Evolutionary conservation across 306 rosid species (phyloP).

Genomic region (Carpinus fangiana): DNA sequence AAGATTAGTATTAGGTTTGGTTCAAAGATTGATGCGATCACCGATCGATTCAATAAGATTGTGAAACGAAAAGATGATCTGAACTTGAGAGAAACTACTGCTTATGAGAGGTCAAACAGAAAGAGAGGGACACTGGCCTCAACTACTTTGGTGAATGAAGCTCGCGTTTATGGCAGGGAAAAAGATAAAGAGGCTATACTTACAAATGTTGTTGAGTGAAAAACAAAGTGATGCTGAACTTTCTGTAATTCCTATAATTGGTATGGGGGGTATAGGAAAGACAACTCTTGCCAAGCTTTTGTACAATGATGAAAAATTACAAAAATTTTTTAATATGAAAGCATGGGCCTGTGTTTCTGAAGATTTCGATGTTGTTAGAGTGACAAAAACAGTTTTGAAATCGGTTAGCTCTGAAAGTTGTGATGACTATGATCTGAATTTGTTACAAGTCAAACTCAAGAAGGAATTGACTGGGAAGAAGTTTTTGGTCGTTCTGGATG

Average conservation of each 20-base stretch:
- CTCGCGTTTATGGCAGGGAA: neutral
- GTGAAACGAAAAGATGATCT: neutral
- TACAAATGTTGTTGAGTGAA: neutral
- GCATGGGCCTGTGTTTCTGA: neutral
- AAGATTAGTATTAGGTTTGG: neutral
- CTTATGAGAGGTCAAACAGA: too few species aligned
- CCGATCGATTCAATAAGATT: neutral
- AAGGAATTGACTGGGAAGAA: neutral
- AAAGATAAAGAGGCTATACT: neutral
- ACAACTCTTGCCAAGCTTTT: neutral
- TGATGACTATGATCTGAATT: neutral
- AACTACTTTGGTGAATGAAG: neutral
- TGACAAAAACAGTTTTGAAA: neutral
- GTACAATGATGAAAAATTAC: neutral
- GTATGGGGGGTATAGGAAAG: slow-evolving; percentile 3
- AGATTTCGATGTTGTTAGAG: neutral
- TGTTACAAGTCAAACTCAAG: neutral
- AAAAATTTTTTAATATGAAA: neutral
- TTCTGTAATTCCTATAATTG: neutral
- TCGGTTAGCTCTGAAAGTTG: neutral
- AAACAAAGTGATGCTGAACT: neutral
- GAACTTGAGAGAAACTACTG: too few species aligned
- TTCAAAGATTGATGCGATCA: neutral
- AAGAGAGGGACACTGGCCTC: too few species aligned
- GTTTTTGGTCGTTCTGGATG: neutral